Base-by-base conservation (phyloP, 345 rosid genomes). In the Populus deltoides region DNA sequence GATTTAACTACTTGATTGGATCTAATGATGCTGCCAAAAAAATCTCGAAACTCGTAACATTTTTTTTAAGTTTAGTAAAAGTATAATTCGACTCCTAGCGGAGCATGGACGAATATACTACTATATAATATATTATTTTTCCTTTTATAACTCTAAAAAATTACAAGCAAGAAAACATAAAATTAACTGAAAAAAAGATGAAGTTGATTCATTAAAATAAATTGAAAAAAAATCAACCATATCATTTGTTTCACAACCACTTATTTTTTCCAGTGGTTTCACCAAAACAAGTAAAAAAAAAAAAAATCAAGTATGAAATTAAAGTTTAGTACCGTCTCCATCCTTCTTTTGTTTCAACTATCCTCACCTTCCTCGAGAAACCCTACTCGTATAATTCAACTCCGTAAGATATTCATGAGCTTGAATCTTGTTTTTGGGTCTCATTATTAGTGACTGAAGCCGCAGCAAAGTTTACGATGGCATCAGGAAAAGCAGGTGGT, bases 401-500 rank as follows among this genome's bases (percentile, higher is more conserved):
- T 31, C 12, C 38, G 39, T 3, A 66, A 66, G 36, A 66, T 31
- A 5, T 15, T 79, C 31, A 67, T 61, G 66, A 74, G 66, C 72
- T 81, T 4, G 65, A 68, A 35, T 66, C 51, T 72, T 33, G 62
- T 51, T 76, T 66, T 27, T 47, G 53, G n/a, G 57, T 74, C 43
- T 71, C 61, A 12, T 75, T 62, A 38, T 75, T 59, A 33, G 67
- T 17, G n/a, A 13, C 24, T n/a, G 71, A 38, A 1, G 57, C 73
- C 7, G 77, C 77, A 0, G 7, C 78, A 51, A 76, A 74, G 17
- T 36, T 68, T 17, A 36, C 67, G 29, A 75, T 27, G 13, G 25
- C 25, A n/a, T 78, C 80, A 5, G 82, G 76, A 43, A 72, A 82
- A 7, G 43, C 72, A 20, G 83, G 74, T 1, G 74, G 72, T 24